phyloP scores from a whole-genome alignment of 1,284 basidiomycete genomes.

The Ganoderma lucidum region DNA sequence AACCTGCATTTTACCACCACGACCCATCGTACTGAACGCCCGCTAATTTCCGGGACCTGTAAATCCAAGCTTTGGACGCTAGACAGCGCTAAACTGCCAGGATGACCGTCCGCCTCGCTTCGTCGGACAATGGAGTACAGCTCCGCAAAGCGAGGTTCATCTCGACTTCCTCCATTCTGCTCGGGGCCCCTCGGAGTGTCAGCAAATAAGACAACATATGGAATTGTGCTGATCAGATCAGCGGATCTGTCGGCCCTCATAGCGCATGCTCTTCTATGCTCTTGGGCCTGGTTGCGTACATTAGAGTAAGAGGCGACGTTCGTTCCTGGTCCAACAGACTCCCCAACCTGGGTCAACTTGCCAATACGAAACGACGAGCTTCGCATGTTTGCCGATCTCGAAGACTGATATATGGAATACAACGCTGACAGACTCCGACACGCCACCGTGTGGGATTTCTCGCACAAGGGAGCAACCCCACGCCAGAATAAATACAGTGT shows the following conservation, averaged over 20 bases:
- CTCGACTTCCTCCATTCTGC: not conserved
- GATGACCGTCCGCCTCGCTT: not conserved
- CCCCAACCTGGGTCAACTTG: not conserved
- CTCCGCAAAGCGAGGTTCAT: not conserved
- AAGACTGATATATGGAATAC: constrained; percentile 5
- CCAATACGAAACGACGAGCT: not conserved
- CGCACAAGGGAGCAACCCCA: not conserved
- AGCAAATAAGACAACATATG: not conserved
- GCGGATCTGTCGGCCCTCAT: not conserved
- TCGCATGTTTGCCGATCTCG: constrained; percentile 3
- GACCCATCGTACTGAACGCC: constrained; percentile 5
- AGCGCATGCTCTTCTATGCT: not conserved
- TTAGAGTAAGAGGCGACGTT: not conserved
- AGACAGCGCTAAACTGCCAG: not conserved
- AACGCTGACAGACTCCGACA: not conserved
- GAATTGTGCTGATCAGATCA: not conserved
- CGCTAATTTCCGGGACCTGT: not conserved
- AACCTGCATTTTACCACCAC: not conserved
- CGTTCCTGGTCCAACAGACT: not conserved
- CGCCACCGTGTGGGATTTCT: not conserved
- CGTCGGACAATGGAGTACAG: not conserved
- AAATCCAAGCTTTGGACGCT: not conserved
- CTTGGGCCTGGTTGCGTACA: not conserved
- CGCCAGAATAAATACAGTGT: not conserved
- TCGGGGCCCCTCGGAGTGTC: not conserved